A percentile compares a stretch with the other conserved stretches of the same genome.
Conservation (phyloP, 2,329 filamentous ascomycete species). For the Penicillium sp. region DNA sequence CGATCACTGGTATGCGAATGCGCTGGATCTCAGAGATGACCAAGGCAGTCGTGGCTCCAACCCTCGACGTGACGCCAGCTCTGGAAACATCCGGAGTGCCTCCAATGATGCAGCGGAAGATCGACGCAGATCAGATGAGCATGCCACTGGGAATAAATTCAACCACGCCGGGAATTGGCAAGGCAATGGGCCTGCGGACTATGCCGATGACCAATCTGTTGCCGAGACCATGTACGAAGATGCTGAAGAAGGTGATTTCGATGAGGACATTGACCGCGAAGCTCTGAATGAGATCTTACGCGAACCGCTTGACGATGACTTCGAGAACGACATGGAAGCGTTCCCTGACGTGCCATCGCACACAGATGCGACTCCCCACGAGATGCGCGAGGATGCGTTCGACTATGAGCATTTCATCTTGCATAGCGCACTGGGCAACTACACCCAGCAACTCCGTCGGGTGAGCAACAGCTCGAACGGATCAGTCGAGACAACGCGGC, state of each 20-base stretch:
- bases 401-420: conserved; percentile 96
- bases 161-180: conserved; percentile 8
- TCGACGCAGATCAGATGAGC: conserved; percentile 3
- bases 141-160: not conserved
- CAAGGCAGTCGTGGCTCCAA: conserved; percentile 36
- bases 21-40: conserved; percentile 36
- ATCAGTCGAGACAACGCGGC: conserved; percentile 52
- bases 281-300: conserved; percentile 54
- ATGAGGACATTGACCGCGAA: conserved; percentile 61
- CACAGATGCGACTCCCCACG: conserved; percentile 68
- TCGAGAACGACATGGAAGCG: conserved; percentile 26
- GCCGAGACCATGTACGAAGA: conserved; percentile 43
- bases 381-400: conserved; percentile 91
- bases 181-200: conserved; percentile 13
- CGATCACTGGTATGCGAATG: conserved; percentile 54
- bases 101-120: conserved; percentile 6
- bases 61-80: conserved; percentile 35
- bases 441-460: conserved; percentile 34
- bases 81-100: conserved; percentile 23
- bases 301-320: conserved; percentile 42
- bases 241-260: conserved; percentile 41
- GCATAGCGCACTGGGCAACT: conserved; percentile 80
- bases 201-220: conserved; percentile 29
- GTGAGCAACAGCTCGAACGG: conserved; percentile 42
- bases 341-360: conserved; percentile 19